Conservation (phyloP, 2,329 filamentous ascomycete species). For the Geosmithia flava region DNA sequence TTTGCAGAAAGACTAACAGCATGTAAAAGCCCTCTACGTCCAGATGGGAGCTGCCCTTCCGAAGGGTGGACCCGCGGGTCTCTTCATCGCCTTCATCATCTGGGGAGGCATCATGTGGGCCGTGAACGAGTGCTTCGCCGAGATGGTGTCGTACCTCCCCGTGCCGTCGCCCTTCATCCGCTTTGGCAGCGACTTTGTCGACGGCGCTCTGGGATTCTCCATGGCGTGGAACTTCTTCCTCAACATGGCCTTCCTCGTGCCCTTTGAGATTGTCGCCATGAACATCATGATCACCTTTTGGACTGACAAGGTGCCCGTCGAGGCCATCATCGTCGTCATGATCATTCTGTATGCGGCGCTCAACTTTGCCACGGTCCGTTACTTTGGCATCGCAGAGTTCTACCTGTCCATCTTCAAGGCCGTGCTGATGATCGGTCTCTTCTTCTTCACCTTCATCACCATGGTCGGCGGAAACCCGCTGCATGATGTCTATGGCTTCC, state of each 20-base stretch:
- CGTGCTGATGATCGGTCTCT: slow-evolving; percentile 42
- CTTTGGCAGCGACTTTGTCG: slow-evolving; percentile 32
- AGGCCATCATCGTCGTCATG: slow-evolving; percentile 27
- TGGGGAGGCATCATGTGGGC: slow-evolving; percentile 10
- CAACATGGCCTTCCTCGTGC: slow-evolving; percentile 29
- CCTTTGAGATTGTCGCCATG: slow-evolving; percentile 35
- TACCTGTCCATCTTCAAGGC: slow-evolving; percentile 35
- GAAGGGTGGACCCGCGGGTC: slow-evolving; percentile 18
- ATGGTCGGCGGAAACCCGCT: slow-evolving; percentile 47
- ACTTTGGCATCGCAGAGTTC: slow-evolving; percentile 28
- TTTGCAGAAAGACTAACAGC: not conserved
- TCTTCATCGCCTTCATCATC: slow-evolving; percentile 16
- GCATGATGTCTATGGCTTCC: slow-evolving; percentile 44
- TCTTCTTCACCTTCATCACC: slow-evolving; percentile 44
- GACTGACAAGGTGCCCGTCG: slow-evolving; percentile 18
- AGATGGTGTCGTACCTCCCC: slow-evolving; percentile 36
- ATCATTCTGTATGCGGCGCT: slow-evolving; percentile 24
- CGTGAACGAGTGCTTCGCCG: slow-evolving; percentile 20
- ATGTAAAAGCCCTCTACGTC: slow-evolving; percentile 7
- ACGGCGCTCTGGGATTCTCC: slow-evolving; percentile 31
- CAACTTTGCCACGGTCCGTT: slow-evolving; percentile 22
- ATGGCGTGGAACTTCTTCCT: slow-evolving; percentile 38
- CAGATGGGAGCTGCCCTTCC: slow-evolving; percentile 18
- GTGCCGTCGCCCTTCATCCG: slow-evolving; percentile 32
- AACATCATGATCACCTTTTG: slow-evolving; percentile 34